Evolutionary conservation across 202 grass and related monocot species (phyloP).

Genomic region (Musa balbisiana): DNA sequence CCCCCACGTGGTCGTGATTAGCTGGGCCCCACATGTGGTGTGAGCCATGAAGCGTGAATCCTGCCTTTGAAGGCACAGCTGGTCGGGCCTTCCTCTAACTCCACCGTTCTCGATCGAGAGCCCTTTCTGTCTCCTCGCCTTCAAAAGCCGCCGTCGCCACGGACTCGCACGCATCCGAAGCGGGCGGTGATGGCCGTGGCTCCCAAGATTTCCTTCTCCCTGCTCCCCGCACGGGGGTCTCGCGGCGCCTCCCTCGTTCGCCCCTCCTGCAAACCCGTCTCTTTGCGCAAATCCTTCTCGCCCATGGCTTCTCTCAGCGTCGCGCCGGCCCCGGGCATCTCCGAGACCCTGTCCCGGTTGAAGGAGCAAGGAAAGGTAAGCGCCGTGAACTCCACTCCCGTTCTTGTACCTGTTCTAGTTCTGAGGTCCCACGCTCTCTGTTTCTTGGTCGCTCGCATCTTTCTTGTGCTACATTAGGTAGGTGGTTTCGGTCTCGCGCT

Average conservation of each 20-base stretch:
- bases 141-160: too few species aligned
- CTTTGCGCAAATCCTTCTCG: slow-evolving; percentile 14
- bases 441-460: too few species aligned
- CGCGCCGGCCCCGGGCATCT: slow-evolving; percentile 41
- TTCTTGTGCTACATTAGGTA: too few species aligned
- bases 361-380: slow-evolving; percentile 67
- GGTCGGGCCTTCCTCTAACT: too few species aligned
- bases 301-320: slow-evolving; percentile 31
- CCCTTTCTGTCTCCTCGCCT: too few species aligned
- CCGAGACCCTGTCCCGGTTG: slow-evolving; percentile 69
- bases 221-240: not conserved
- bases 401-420: not conserved
- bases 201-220: not conserved
- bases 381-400: not conserved
- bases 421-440: not conserved
- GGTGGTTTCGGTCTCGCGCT: too few species aligned
- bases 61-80: too few species aligned
- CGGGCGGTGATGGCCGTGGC: not conserved
- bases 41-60: too few species aligned
- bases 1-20: too few species aligned
- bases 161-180: not conserved
- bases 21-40: too few species aligned
- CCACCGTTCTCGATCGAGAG: too few species aligned
- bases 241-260: not conserved
- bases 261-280: slow-evolving; percentile 12